phyloP scores from a whole-genome alignment of 2,329 filamentous ascomycete species.

The Teratosphaeria viscida region DNA sequence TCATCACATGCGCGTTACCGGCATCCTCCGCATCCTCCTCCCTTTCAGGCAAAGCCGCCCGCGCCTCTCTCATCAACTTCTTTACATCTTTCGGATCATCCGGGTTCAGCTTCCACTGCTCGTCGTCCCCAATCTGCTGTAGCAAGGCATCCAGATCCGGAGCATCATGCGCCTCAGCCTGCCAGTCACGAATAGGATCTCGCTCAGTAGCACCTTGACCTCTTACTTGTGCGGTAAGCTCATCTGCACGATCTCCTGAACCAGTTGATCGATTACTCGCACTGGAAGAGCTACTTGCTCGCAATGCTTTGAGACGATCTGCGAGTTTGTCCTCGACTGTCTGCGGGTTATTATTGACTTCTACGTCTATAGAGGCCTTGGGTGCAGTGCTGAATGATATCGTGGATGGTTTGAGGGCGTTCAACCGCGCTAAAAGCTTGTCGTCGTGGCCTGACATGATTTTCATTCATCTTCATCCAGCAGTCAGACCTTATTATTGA shows the following conservation, averaged over 20 bases:
- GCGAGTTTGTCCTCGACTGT: conserved; percentile 22
- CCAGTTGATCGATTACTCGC: neutral
- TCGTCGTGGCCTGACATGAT: conserved; percentile 25
- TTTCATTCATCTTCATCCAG: neutral
- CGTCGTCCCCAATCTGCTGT: conserved; percentile 29
- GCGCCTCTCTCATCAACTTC: conserved; percentile 32
- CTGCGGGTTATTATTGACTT: conserved; percentile 11
- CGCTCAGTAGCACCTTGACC: conserved; percentile 12
- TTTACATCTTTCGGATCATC: conserved; percentile 33
- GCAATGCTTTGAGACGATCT: conserved; percentile 22
- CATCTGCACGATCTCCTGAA: conserved; percentile 2
- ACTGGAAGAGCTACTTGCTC: conserved; percentile 5
- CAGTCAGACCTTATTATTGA: neutral
- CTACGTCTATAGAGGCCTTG: conserved; percentile 12
- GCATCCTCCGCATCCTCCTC: conserved; percentile 10
- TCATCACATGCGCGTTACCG: conserved; percentile 7
- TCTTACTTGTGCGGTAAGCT: conserved; percentile 8
- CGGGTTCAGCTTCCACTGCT: conserved; percentile 31
- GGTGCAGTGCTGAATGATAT: conserved; percentile 24
- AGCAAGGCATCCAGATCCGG: conserved; percentile 38
- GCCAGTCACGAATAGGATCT: conserved; percentile 19
- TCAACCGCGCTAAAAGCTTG: conserved; percentile 38
- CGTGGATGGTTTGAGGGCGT: conserved; percentile 36
- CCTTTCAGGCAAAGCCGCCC: conserved; percentile 26
- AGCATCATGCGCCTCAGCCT: conserved; percentile 32